These are phyloP conservation scores for Fraxinus excelsior DNA, from an alignment of 257 asterid species.

Conservation along the genomic window DNA sequence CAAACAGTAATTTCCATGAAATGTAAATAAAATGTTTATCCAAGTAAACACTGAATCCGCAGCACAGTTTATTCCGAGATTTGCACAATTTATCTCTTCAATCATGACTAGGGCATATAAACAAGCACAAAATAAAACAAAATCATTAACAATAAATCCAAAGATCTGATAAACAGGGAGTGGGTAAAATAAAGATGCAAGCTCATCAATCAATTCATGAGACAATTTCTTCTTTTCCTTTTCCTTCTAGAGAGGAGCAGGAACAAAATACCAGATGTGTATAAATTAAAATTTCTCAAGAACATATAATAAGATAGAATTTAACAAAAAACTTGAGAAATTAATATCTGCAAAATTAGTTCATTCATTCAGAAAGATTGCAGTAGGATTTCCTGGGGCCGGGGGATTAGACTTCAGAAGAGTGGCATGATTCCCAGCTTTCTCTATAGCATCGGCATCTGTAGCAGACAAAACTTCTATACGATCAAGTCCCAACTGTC, in stretches of 20 bases:
- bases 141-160: too few species aligned
- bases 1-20: not conserved
- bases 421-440: slow-evolving; percentile 55
- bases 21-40: too few species aligned
- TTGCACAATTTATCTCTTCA: too few species aligned
- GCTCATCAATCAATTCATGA: not conserved
- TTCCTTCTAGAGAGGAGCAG: not conserved
- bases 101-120: too few species aligned
- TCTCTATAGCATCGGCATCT: slow-evolving; percentile 48
- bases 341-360: not conserved
- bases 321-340: not conserved
- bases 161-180: too few species aligned
- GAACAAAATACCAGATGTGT: not conserved
- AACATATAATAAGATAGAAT: not conserved
- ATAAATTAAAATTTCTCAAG: not conserved
- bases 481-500: slow-evolving; percentile 79
- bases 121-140: too few species aligned
- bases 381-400: slow-evolving; percentile 87
- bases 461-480: slow-evolving; percentile 59
- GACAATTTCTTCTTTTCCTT: not conserved
- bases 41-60: too few species aligned
- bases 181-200: not conserved
- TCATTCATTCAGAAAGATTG: slow-evolving; percentile 53
- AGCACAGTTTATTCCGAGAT: too few species aligned
- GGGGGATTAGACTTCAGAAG: slow-evolving; percentile 66